These are phyloP conservation scores for Apophysomyces trapeziformis DNA, from an alignment of 371 early-diverging fungal genomes.

Conservation along the genomic window DNA sequence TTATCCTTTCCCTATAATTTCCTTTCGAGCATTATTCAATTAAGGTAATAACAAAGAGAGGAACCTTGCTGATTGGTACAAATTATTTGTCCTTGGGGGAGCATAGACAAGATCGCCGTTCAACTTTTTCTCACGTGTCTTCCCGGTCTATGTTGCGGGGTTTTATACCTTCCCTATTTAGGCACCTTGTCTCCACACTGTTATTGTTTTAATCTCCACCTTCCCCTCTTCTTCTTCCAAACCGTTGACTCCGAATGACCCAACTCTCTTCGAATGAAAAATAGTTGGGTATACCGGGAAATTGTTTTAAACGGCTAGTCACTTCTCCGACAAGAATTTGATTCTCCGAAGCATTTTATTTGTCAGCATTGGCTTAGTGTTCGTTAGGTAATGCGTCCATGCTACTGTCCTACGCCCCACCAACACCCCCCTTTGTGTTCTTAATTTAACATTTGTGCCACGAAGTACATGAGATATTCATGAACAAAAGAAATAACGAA, in stretches of 20 bases:
- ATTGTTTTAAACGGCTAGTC: slow-evolving; percentile 6
- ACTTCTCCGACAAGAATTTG: not conserved
- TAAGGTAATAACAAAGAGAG: not conserved
- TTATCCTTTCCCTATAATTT: not conserved
- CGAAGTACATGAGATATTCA: not conserved
- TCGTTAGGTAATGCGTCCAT: slow-evolving; percentile 5
- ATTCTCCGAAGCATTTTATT: not conserved
- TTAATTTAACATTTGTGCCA: slow-evolving; percentile 6
- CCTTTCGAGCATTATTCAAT: not conserved
- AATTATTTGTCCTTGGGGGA: not conserved
- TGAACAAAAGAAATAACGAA: not conserved
- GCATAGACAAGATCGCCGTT: not conserved
- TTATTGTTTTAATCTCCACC: not conserved
- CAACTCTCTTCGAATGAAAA: not conserved
- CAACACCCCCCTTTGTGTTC: not conserved
- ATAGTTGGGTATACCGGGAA: not conserved
- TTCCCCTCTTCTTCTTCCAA: not conserved
- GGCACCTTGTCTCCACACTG: not conserved
- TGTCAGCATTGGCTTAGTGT: slow-evolving; percentile 3
- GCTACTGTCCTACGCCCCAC: slow-evolving; percentile 2
- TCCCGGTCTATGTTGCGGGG: slow-evolving; percentile 5
- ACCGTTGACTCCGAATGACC: not conserved
- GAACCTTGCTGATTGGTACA: slow-evolving; percentile 6
- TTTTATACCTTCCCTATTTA: not conserved
- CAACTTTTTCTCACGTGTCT: slow-evolving; percentile 7